Evolutionary conservation across 2,329 filamentous ascomycete species (phyloP).

Genomic region (Colletotrichum graminicola): DNA sequence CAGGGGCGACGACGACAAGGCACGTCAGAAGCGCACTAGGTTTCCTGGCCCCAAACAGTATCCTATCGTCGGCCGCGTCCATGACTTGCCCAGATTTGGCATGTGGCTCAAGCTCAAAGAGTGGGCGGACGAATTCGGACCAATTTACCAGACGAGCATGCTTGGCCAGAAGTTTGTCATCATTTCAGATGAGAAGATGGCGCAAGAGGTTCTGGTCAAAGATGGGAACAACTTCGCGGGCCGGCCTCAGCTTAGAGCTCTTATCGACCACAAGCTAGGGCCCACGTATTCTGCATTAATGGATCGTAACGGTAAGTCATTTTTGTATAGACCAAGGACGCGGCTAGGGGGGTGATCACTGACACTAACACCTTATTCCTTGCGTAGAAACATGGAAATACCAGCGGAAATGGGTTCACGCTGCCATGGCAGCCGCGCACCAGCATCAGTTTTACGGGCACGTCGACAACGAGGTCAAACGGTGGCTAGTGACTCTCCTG

Average conservation of each 20-base stretch:
- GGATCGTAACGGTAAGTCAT: slow-evolving; percentile 60
- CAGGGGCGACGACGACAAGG: background rate
- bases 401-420: slow-evolving; percentile 65
- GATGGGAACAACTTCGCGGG: slow-evolving; percentile 64
- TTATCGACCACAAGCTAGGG: slow-evolving; percentile 63
- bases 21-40: slow-evolving; percentile 45
- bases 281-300: slow-evolving; percentile 63
- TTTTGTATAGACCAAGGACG: background rate
- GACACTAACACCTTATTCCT: background rate
- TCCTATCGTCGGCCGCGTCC: slow-evolving; percentile 61
- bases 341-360: background rate
- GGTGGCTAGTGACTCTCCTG: slow-evolving; percentile 60
- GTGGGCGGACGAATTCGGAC: slow-evolving; percentile 58
- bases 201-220: slow-evolving; percentile 62
- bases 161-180: slow-evolving; percentile 57
- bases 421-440: slow-evolving; percentile 59
- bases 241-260: slow-evolving; percentile 62
- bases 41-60: slow-evolving; percentile 63
- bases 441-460: slow-evolving; percentile 61
- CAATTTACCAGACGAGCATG: slow-evolving; percentile 59
- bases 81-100: slow-evolving; percentile 60
- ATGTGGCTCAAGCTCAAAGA: slow-evolving; percentile 66
- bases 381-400: slow-evolving; percentile 59
- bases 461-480: slow-evolving; percentile 60
- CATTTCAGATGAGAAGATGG: slow-evolving; percentile 62